phyloP scores from a whole-genome alignment of 305 asterid species.

The Nicotiana rustica region DNA sequence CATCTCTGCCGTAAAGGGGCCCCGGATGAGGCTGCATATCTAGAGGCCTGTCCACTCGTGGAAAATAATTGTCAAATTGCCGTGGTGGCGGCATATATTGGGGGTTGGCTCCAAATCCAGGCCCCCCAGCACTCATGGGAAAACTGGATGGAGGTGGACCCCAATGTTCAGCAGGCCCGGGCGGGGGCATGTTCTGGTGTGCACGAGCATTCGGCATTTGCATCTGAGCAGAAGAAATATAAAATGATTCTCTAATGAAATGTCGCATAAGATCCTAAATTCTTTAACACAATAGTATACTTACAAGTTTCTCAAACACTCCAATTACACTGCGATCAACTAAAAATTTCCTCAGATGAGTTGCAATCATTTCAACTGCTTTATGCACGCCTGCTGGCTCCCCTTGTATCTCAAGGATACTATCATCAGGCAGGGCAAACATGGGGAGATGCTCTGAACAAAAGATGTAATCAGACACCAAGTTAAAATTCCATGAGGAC shows the following conservation, averaged over 20 bases:
- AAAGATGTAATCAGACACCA: slow-evolving; percentile 18
- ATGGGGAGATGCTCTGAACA: slow-evolving; percentile 76
- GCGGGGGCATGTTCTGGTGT: slow-evolving; percentile 61
- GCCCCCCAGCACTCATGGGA: slow-evolving; percentile 61
- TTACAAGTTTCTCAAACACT: slow-evolving; percentile 75
- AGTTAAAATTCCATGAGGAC: slow-evolving; percentile 17
- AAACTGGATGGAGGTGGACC: slow-evolving; percentile 65
- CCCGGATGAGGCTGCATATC: slow-evolving; percentile 64
- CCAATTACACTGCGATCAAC: slow-evolving; percentile 87
- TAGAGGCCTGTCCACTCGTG: slow-evolving; percentile 59
- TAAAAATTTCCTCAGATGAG: slow-evolving; percentile 82
- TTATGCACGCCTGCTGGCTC: slow-evolving; percentile 73
- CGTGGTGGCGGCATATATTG: slow-evolving; percentile 64
- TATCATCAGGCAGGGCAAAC: slow-evolving; percentile 81
- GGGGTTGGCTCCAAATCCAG: slow-evolving; percentile 56
- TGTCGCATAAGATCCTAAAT: background rate
- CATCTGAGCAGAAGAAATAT: slow-evolving; percentile 52
- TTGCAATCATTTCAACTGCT: slow-evolving; percentile 82
- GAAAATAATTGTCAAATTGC: slow-evolving; percentile 69
- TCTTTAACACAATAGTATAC: slow-evolving; percentile 37
- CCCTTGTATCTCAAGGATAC: slow-evolving; percentile 91
- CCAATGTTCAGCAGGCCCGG: slow-evolving; percentile 56
- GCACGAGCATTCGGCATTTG: slow-evolving; percentile 68
- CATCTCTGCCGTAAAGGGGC: slow-evolving; percentile 64
- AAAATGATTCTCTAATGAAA: background rate